Evolutionary conservation across 192 early-diverging fungal species (phyloP).

Genomic region (Coemansia sp.): DNA sequence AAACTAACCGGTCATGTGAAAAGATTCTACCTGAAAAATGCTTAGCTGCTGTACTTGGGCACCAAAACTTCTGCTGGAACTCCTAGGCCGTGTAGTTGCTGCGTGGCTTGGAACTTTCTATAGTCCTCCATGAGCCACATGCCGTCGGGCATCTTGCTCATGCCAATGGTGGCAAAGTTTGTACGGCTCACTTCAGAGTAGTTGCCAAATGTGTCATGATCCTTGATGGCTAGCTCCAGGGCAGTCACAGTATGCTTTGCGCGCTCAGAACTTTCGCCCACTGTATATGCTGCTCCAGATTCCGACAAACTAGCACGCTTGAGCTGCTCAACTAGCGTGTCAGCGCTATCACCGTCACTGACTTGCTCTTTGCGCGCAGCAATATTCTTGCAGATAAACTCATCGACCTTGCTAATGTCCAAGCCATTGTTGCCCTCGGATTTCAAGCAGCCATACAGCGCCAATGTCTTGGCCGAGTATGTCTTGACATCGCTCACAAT

Average conservation of each 20-base stretch:
- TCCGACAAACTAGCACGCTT: neutral
- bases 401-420: neutral
- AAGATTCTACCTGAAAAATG: too few relatives aligned
- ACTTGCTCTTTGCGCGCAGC: neutral
- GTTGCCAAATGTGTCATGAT: neutral
- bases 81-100: neutral
- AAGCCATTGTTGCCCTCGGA: slow-evolving; percentile 3
- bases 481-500: neutral
- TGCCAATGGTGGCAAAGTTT: neutral
- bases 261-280: neutral
- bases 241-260: slow-evolving; percentile 7
- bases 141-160: slow-evolving; percentile 14
- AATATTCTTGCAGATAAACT: neutral
- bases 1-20: too few relatives aligned
- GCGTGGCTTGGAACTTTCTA: slow-evolving; percentile 16
- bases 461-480: slow-evolving; percentile 13
- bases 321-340: neutral
- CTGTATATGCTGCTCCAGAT: neutral
- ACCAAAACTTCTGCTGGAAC: neutral
- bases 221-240: slow-evolving; percentile 14
- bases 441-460: slow-evolving; percentile 18
- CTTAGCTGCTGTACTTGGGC: slow-evolving; percentile 12
- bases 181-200: neutral
- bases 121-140: slow-evolving; percentile 14
- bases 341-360: neutral